Evolutionary conservation across 768 basidiomycete species (phyloP), one percentile per base, ranked within the genome.

Genomic region (Xanthoconium purpureum): DNA sequence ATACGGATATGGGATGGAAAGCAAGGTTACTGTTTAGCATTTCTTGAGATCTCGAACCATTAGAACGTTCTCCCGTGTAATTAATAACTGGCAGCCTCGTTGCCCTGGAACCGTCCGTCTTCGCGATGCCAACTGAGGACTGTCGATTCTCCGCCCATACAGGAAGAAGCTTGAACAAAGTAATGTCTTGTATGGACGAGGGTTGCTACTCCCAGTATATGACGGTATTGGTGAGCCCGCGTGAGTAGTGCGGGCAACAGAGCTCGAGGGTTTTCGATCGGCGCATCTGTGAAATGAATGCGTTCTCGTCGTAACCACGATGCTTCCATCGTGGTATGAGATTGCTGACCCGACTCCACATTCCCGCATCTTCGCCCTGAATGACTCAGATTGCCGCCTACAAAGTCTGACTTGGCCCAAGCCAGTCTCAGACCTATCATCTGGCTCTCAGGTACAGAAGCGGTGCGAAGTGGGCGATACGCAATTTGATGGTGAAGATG

Each of bases 401-500:
- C 29, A 20, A 15, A 24, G 54, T 30, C 11, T 35, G 35, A 35
- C 40, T 8, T 38, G 24, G 24, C 24, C 24, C 24, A 24, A 24
- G 24, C 24, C 24, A 24, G 24, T 24, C 24, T 24, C 24, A 24
- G 24, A 24, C 24, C 4, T 24, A 24, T 24, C 24, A 24, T 24
- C 24, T 24, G 24, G 24, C 24, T 24, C 50, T 56, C 58, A 55
- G 58, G 49, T 53, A 30, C 58, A 46, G 66, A 68, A 68, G 57
- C 54, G 36, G 42, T 14, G 56, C 57, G 58, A 64, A 69, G 63
- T 42, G 39, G 43, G 12, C 17, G 17, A 36, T 54, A 28, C 33
- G 30, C 60, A 36, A 55, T 48, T 48, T 44, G 70, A 67, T 46
- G 71, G 66, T 67, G 64, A 55, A 44, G 61, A 47, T 70, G 68